Percentiles rank a stretch among this genome's conserved stretches.
Evolutionary conservation across 768 basidiomycete genomes (phyloP).

Genomic region (Mycena vulgaris): DNA sequence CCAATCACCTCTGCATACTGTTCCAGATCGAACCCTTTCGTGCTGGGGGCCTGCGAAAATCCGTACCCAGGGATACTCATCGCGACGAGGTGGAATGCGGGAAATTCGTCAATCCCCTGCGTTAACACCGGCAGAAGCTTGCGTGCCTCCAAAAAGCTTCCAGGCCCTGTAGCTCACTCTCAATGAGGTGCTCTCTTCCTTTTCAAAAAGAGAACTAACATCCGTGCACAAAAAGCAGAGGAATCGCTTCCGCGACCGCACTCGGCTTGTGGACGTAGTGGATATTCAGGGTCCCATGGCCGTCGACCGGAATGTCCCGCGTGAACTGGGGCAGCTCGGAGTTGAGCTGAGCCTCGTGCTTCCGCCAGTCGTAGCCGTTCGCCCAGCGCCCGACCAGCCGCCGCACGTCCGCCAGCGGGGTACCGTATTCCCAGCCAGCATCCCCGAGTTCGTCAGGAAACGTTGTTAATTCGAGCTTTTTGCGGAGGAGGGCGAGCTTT

Average conservation of each 20-base stretch:
- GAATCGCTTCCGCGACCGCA: constrained; percentile 59
- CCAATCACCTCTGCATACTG: constrained; percentile 64
- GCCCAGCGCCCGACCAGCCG: constrained; percentile 67
- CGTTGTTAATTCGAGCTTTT: constrained; percentile 8
- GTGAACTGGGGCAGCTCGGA: constrained; percentile 68
- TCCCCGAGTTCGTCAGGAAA: constrained; percentile 10
- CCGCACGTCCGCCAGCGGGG: constrained; percentile 62
- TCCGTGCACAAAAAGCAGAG: constrained; percentile 73
- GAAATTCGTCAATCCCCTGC: constrained; percentile 54
- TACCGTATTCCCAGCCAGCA: constrained; percentile 59
- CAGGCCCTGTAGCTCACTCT: constrained; percentile 63
- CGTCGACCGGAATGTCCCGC: constrained; percentile 62
- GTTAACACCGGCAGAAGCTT: constrained; percentile 71
- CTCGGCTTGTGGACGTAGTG: constrained; percentile 74
- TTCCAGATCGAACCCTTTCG: constrained; percentile 61
- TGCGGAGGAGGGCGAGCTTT: neutral
- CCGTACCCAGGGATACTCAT: constrained; percentile 73
- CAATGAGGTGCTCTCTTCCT: neutral
- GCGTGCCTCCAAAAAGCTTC: constrained; percentile 68
- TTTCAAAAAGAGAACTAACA: constrained; percentile 52
- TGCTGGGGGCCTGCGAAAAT: constrained; percentile 70
- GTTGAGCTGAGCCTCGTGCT: constrained; percentile 65
- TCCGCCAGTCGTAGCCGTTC: constrained; percentile 69
- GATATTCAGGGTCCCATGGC: constrained; percentile 59
- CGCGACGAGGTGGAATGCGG: constrained; percentile 76